Percentiles rank a stretch among this genome's conserved stretches.
These are phyloP conservation scores for Neurospora pannonica DNA, from an alignment of 495 filamentous ascomycete genomes.

Conservation along the genomic window DNA sequence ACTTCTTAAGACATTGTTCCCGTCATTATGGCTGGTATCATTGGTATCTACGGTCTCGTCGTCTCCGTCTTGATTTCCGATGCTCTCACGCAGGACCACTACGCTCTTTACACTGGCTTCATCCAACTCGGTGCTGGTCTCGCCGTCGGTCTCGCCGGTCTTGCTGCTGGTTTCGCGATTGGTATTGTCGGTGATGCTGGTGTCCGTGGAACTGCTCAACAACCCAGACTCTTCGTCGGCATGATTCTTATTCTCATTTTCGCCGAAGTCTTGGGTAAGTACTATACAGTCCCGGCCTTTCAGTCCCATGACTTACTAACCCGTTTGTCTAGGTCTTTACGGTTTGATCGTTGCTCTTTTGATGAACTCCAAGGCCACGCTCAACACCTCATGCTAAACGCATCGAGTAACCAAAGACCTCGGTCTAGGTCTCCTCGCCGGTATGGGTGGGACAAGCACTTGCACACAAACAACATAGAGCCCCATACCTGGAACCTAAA, in stretches of 20 bases:
- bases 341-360: conserved; percentile 96
- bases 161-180: conserved; percentile 97
- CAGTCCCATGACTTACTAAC: conserved; percentile 7
- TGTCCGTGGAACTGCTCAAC: conserved; percentile 96
- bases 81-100: conserved; percentile 67
- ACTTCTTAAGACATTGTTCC: conserved; percentile 77
- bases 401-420: neutral
- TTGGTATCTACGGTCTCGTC: conserved; percentile 99
- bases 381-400: conserved; percentile 36
- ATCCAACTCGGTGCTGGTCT: conserved; percentile 97
- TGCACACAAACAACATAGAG: neutral
- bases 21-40: conserved; percentile 99
- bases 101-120: conserved; percentile 82
- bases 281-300: neutral
- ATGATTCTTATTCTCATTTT: conserved; percentile 99
- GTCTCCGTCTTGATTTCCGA: conserved; percentile 97
- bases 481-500: neutral
- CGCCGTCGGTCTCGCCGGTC: conserved; percentile 88
- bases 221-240: conserved; percentile 95
- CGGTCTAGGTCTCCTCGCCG: neutral
- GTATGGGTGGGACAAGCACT: neutral
- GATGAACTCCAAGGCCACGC: conserved; percentile 83
- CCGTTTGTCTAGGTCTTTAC: conserved; percentile 63
- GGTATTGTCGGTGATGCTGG: conserved; percentile 98
- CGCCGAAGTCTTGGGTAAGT: conserved; percentile 94